Evolutionary conservation across 345 rosid genomes (phyloP).

Genomic region (Citrus reticulata): DNA sequence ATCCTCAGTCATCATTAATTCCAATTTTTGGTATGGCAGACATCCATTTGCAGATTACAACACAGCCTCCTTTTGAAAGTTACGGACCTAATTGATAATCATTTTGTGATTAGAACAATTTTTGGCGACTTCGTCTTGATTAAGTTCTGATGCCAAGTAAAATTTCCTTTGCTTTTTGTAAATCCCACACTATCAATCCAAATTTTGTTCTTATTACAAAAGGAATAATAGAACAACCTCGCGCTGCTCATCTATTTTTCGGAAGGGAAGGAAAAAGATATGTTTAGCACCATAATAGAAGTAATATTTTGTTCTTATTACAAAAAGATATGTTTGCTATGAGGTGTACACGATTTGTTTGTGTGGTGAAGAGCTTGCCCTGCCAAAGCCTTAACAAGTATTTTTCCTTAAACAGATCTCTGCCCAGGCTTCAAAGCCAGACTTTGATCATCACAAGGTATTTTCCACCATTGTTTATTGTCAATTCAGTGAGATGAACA

Average conservation of each 20-base stretch:
- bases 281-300: neutral
- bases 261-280: neutral
- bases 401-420: constrained; percentile 28
- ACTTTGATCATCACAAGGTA: constrained; percentile 50
- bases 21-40: neutral
- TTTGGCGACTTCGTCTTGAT: neutral
- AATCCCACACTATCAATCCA: neutral
- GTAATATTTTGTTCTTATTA: neutral
- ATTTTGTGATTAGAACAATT: too few species aligned
- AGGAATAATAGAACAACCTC: neutral
- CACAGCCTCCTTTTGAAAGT: too few species aligned
- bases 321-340: neutral
- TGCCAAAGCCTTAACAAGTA: neutral
- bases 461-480: neutral
- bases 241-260: neutral
- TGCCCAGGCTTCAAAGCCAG: constrained; percentile 31
- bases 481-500: neutral
- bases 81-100: too few species aligned
- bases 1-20: neutral
- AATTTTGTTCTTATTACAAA: too few species aligned
- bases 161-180: neutral
- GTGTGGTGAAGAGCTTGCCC: neutral
- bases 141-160: neutral
- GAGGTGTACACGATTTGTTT: neutral
- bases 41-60: too few species aligned